Evolutionary conservation across 805 yeast species (phyloP), one percentile per base, ranked within the genome.

Genomic region (Yarrowia bubula): DNA sequence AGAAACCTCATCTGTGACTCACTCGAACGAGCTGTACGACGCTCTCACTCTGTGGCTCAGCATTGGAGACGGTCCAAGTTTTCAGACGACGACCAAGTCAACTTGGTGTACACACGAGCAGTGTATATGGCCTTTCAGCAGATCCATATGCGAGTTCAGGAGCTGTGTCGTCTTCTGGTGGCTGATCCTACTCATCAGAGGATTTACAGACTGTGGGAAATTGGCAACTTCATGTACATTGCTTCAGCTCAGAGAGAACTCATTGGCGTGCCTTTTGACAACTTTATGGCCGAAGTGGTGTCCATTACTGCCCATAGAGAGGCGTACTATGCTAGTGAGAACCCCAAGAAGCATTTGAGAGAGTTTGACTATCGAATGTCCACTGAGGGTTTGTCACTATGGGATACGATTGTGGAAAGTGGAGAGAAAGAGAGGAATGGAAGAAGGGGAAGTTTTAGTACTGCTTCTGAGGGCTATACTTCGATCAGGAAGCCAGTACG

Each of bases 251-350:
- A 55, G 15, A 22, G 47, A 11, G 61, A 55, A 15, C 46, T 55
- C 17, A 55, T 55, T 17, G 61, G 61, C 4, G 61, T 55, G 4
- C 61, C 61, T 4, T 55, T 55, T n/a, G 42, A 55, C 61, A 55
- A 55, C 47, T 55, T 55, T 8, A 39, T 55, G 61, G 61, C 47
- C 38, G 61, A 55, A 38, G 18, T 14, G 6, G 47, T 55, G 14
- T 39, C 61, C 33, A 55, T 55, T 6, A 55, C 61, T 15, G 61
- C 61, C 17, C 61, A 55, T 5, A 22, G 61, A 41, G 61, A 55
- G 17, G 61, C 61, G 3, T 55, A 31, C 42, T 55, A 55, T 13
- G 61, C 61, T 31, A 55, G 47, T 2, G 47, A 41, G 28, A 55
- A 46, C 4, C 38, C 22, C 18, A 39, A 39, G 47, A 55, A 41